Evolutionary conservation across 2,329 filamentous ascomycete species (phyloP), one percentile per base, ranked within the genome.

Genomic region (Aspergillus intermedius): DNA sequence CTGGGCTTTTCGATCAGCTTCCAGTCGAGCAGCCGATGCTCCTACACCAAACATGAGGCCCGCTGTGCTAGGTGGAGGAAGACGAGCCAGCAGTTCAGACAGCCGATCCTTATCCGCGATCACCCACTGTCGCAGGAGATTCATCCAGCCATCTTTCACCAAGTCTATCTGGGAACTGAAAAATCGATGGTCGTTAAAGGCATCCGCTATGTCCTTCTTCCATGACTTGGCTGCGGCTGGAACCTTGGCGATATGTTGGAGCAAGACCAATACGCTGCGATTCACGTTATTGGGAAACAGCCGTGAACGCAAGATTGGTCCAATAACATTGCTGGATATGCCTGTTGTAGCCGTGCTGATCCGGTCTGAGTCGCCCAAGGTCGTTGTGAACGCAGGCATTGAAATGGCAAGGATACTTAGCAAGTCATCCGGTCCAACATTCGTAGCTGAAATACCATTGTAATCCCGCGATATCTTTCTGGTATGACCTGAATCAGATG

Each of bases 11-110:
- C 91, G 85, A 68, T 98, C 93, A 5, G 94, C 90, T 70, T 98
- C 93, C n/a, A 94, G 80, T 50, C 93, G 80, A 32, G 93, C 93
- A 40, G 91, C 94, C 19, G 88, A 90, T 5, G 93, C 93, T 9
- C 94, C 94, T 0, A 98, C 93, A n/a, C 93, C 93, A 62, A 98
- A 98, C 65, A 98, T 91, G 58, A 98, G 94, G 7, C 93, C 93
- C 0, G 94, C 93, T 12, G 91, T 91, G 1, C 91, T 89, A 5
- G 93, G 93, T 3, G 91, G 81, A 5, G 84, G 84, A 53, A 98
- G 80, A 17, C 89, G 85, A 34, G 80, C 77, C 7, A 97, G 71
- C 3, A 96, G 74, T 53, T 98, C 93, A 0, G 84, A 75, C 70
- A 98, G 79, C 42, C 87, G 83, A 48, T 96, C 91, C 69, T 95